phyloP scores from a whole-genome alignment of 176 grass and related monocot genomes.

The Leersia perrieri region DNA sequence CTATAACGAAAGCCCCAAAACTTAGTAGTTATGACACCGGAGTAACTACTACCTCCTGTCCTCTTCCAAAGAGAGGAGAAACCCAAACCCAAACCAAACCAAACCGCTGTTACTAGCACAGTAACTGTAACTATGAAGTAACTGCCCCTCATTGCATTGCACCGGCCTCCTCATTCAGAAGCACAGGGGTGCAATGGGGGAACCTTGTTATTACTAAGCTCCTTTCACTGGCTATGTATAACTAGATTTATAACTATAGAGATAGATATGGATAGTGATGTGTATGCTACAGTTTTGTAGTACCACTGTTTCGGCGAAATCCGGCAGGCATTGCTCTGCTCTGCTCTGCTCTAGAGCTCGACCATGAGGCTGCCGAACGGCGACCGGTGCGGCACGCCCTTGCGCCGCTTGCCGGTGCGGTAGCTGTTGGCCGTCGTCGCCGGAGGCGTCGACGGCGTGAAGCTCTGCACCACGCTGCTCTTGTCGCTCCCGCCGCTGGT shows the following conservation, averaged over 20 bases:
- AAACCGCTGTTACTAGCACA: constrained; percentile 38
- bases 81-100: constrained; percentile 21
- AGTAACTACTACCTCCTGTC: constrained; percentile 18
- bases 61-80: not conserved
- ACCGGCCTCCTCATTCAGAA: constrained; percentile 53
- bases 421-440: constrained; percentile 48
- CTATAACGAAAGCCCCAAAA: constrained; percentile 31
- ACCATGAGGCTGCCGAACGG: constrained; percentile 77
- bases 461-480: constrained; percentile 75
- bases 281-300: constrained; percentile 51
- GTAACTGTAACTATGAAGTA: constrained; percentile 14
- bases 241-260: constrained; percentile 8
- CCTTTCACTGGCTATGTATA: constrained; percentile 14
- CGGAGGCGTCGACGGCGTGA: constrained; percentile 64
- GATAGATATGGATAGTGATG: constrained; percentile 1
- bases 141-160: constrained; percentile 34
- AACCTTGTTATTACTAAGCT: constrained; percentile 39
- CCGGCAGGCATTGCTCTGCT: not conserved
- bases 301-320: not conserved
- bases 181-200: constrained; percentile 37
- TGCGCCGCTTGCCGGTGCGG: constrained; percentile 71
- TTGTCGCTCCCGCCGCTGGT: constrained; percentile 63
- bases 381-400: constrained; percentile 88
- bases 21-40: not conserved
- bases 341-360: constrained; percentile 44